These are phyloP conservation scores for Fomitopsis serialis DNA, from an alignment of 768 basidiomycete genomes.

Conservation along the genomic window DNA sequence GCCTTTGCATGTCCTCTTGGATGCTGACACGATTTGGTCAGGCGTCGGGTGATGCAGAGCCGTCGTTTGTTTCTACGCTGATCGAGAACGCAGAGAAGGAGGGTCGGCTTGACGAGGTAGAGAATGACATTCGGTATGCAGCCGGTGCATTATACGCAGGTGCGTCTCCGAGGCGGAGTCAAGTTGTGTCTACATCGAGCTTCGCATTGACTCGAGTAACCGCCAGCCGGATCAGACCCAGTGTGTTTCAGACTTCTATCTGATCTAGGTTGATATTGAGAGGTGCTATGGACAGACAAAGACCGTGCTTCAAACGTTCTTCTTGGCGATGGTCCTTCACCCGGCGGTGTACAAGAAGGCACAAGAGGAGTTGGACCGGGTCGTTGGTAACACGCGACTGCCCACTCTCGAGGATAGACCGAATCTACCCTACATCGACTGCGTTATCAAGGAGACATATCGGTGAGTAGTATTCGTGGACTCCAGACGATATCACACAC, in stretches of 20 bases:
- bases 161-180: background rate
- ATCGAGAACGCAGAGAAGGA: background rate
- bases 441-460: constrained; percentile 41
- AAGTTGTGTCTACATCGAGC: background rate
- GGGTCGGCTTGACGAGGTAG: background rate
- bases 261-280: background rate
- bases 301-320: constrained; percentile 48
- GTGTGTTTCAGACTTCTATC: background rate
- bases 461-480: constrained; percentile 3
- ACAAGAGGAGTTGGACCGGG: constrained; percentile 60
- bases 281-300: constrained; percentile 35
- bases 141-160: background rate
- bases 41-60: background rate
- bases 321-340: constrained; percentile 60
- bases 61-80: background rate
- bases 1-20: no score
- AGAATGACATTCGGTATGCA: background rate
- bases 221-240: background rate
- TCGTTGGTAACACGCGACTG: constrained; percentile 48
- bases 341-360: constrained; percentile 51
- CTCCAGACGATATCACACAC: background rate
- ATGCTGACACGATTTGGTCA: background rate
- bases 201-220: background rate
- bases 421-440: constrained; percentile 51
- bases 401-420: constrained; percentile 53